Evolutionary conservation across 345 rosid species (phyloP).

Genomic region (Mallotus nudiflorus): DNA sequence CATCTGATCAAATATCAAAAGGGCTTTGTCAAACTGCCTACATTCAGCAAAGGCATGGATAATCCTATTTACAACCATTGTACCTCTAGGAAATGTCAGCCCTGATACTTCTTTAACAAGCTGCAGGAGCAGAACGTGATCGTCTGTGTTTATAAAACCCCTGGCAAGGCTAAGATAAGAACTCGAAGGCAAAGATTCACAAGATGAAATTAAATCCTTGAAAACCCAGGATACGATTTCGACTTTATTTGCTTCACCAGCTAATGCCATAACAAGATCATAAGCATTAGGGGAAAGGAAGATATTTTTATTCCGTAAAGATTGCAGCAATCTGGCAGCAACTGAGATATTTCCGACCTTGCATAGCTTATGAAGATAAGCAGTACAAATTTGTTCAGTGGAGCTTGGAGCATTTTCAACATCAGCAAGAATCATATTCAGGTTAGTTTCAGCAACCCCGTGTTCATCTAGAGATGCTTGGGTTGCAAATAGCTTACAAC

Average conservation of each 20-base stretch:
- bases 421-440: conserved; percentile 32
- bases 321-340: conserved; percentile 47
- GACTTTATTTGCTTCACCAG: conserved; percentile 36
- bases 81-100: conserved; percentile 41
- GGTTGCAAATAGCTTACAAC: conserved; percentile 27
- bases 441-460: conserved; percentile 33
- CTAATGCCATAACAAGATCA: conserved; percentile 42
- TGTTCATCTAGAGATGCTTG: conserved; percentile 38
- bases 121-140: conserved; percentile 35
- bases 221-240: conserved; percentile 41
- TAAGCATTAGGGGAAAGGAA: conserved; percentile 35
- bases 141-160: conserved; percentile 46
- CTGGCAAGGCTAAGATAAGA: conserved; percentile 59
- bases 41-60: conserved; percentile 65
- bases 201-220: conserved; percentile 42
- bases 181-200: conserved; percentile 48
- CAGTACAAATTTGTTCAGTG: conserved; percentile 32
- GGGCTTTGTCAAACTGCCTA: conserved; percentile 64
- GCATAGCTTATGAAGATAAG: conserved; percentile 40
- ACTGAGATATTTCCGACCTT: conserved; percentile 49
- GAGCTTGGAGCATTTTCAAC: conserved; percentile 28
- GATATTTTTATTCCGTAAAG: conserved; percentile 39
- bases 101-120: conserved; percentile 53
- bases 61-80: conserved; percentile 52
- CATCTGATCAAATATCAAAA: conserved; percentile 51